Evolutionary conservation across 2,329 filamentous ascomycete genomes (phyloP), one percentile per base, ranked within the genome.

Genomic region (Aspergillus neotritici): DNA sequence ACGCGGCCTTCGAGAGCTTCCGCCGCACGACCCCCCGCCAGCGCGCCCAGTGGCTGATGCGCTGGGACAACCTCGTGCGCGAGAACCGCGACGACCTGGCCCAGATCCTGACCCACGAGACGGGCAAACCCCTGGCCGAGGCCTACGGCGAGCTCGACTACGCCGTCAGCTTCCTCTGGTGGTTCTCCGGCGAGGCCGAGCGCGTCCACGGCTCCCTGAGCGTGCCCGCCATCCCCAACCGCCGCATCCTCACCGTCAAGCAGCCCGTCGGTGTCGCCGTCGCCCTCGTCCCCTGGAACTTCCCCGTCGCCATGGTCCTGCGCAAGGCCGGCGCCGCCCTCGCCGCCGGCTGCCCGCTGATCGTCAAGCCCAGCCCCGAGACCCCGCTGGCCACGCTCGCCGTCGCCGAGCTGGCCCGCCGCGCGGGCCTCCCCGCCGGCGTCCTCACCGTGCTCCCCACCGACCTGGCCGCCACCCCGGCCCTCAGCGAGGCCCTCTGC

Each of bases 221-320:
- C 35, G 71, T 74, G 0, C 75, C 82, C 1, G 70, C 83, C 0
- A 67, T 78, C 0, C 79, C 84, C 0, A 79, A 80, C 28, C 71
- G 85, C 5, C 73, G 84, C 10, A 74, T 82, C 3, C 78, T 90
- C 48, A 84, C 82, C 0, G 76, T 89, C 53, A 90, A 90, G 69
- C 83, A 87, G 63, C 83, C 83, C 1, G 75, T 86, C 46, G 84
- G 84, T 43, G 82, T 86, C 9, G 74, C 78, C 0, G 83, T 76
- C 0, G 83, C 83, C 0, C 66, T 87, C 12, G 82, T 86, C 2
- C 83, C 84, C 4, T 87, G 83, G 83, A 85, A 87, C 55, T 86
- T 85, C 51, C 82, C 82, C 0, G 72, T 84, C 39, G 81, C 80
- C 28, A 72, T 87, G 79, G 74, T 86, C 5, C 62, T 86, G 40